A percentile compares a stretch with the other conserved stretches of the same genome.
Conservation (phyloP, 148 eudicot species). For the Rhododendron simsii region DNA sequence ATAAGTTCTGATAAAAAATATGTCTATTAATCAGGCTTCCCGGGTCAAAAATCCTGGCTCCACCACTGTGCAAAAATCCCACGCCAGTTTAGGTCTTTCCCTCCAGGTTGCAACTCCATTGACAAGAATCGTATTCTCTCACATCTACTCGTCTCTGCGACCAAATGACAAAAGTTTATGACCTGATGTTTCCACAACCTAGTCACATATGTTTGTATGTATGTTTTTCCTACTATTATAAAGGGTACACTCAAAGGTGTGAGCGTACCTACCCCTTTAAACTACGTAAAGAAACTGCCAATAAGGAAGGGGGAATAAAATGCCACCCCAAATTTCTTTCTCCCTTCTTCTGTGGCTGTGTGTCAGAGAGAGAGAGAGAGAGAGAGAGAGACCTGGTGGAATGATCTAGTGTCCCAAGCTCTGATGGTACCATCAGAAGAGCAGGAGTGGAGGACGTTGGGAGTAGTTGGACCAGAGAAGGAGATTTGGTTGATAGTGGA, state of each 20-base stretch:
- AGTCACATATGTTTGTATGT: neutral
- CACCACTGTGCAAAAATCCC: neutral
- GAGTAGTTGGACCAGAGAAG: slow-evolving; percentile 40
- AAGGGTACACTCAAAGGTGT: neutral
- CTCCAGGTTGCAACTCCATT: neutral
- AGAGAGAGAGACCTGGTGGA: slow-evolving; percentile 50
- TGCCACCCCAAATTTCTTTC: too few relatives aligned
- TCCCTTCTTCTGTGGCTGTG: too few relatives aligned
- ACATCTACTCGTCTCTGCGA: neutral
- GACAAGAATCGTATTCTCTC: neutral
- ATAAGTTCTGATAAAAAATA: too few relatives aligned
- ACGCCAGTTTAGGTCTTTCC: neutral
- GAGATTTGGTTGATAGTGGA: slow-evolving; percentile 61
- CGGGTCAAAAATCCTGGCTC: too few relatives aligned
- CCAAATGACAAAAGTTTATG: neutral
- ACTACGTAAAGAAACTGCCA: too few relatives aligned
- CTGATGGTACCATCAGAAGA: slow-evolving; percentile 78
- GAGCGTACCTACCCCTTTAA: neutral
- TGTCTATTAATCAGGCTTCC: too few relatives aligned
- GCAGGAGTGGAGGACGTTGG: slow-evolving; percentile 59
- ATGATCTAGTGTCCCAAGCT: slow-evolving; percentile 83
- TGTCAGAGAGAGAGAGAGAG: neutral
- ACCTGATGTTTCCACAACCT: neutral
- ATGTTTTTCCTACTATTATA: too few relatives aligned
- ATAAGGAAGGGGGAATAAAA: too few relatives aligned